These are phyloP conservation scores for Calonectria naviculata DNA, from an alignment of 2,329 filamentous ascomycete genomes.

Conservation along the genomic window DNA sequence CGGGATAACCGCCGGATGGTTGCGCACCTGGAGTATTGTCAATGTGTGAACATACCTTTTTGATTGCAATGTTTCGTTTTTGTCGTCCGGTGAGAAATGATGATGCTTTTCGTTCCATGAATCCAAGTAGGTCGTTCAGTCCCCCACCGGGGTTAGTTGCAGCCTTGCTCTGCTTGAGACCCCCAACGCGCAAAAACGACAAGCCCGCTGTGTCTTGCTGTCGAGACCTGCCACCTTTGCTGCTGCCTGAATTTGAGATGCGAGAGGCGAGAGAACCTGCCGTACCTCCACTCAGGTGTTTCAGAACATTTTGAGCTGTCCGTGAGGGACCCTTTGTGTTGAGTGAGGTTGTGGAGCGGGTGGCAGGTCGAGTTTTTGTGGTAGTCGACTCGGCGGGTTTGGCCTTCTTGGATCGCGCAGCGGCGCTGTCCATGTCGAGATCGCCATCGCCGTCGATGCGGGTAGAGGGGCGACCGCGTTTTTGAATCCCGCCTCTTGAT, in stretches of 20 bases:
- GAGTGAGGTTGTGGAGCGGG: slow-evolving; percentile 35
- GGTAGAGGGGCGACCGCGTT: slow-evolving; percentile 54
- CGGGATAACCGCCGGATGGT: slow-evolving; percentile 30
- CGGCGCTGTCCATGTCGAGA: slow-evolving; percentile 65
- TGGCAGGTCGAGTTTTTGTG: slow-evolving; percentile 44
- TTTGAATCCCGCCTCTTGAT: slow-evolving; percentile 62
- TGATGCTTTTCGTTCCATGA: slow-evolving; percentile 77
- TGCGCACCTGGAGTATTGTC: slow-evolving; percentile 45
- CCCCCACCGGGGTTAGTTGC: slow-evolving; percentile 75
- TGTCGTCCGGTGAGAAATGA: slow-evolving; percentile 57
- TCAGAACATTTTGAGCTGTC: slow-evolving; percentile 56
- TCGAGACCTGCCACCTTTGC: slow-evolving; percentile 38
- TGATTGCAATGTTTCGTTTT: slow-evolving; percentile 70
- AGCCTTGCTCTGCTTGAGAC: slow-evolving; percentile 77
- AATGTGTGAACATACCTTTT: slow-evolving; percentile 76
- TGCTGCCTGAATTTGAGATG: slow-evolving; percentile 43
- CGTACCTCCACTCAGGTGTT: slow-evolving; percentile 52
- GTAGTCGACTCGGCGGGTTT: slow-evolving; percentile 38
- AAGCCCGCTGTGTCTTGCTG: slow-evolving; percentile 37
- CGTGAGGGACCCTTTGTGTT: slow-evolving; percentile 45
- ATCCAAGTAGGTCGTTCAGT: slow-evolving; percentile 71
- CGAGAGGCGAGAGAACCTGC: slow-evolving; percentile 47
- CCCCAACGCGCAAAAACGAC: slow-evolving; percentile 62
- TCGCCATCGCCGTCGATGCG: slow-evolving; percentile 68
- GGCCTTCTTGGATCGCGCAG: slow-evolving; percentile 47